phyloP scores from a whole-genome alignment of 306 rosid genomes.

The Cicer chorassanicum region DNA sequence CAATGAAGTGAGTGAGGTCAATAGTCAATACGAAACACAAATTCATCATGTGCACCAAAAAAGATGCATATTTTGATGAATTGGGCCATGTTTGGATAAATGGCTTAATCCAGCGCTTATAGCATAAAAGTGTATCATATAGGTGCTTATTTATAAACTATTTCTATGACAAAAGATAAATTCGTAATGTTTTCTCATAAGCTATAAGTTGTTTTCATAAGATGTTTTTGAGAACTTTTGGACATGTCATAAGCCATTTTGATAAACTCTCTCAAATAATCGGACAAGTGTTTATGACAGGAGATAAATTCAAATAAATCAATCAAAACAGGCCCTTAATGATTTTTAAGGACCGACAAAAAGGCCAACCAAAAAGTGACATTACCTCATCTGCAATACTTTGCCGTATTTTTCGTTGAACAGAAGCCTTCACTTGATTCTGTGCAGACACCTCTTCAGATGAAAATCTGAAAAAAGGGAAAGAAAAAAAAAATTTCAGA shows the following conservation, averaged over 20 bases:
- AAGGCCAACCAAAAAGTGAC: background rate
- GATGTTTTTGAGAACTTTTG: too few species aligned
- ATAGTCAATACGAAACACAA: conserved; percentile 12
- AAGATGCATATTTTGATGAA: background rate
- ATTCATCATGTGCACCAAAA: background rate
- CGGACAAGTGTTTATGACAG: too few species aligned
- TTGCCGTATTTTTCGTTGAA: conserved; percentile 87
- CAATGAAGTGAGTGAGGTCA: conserved; percentile 22
- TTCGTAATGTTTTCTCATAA: too few species aligned
- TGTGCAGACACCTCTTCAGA: conserved; percentile 94
- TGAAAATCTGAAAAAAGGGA: conserved; percentile 62
- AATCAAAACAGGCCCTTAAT: background rate
- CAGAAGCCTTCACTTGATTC: conserved; percentile 98
- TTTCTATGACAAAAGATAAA: too few species aligned
- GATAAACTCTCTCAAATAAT: too few species aligned
- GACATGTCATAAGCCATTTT: too few species aligned
- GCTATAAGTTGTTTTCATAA: too few species aligned
- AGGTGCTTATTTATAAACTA: too few species aligned
- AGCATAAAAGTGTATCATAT: too few species aligned
- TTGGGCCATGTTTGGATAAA: background rate
- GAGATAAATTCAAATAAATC: too few species aligned
- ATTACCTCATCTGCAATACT: conserved; percentile 98
- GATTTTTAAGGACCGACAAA: conserved; percentile 1
- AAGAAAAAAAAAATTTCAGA: background rate
- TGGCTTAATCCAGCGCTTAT: too few species aligned